phyloP scores from a whole-genome alignment of 1,284 basidiomycete genomes.

The Fomitiporia mediterranea region DNA sequence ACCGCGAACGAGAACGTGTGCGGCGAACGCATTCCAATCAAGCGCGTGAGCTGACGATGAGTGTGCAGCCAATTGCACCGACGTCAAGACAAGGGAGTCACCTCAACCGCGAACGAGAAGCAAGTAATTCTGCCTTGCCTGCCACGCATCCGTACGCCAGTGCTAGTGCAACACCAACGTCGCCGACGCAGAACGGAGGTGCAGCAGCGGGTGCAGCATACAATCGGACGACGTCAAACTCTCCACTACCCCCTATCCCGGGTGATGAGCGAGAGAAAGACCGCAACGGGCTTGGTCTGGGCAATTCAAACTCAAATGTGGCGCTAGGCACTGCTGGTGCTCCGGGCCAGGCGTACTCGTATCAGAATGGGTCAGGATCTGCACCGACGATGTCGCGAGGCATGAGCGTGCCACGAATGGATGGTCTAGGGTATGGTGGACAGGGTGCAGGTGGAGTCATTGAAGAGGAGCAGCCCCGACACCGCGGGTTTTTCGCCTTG shows the following conservation, averaged over 20 bases:
- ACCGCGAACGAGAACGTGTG: slow-evolving; percentile 39
- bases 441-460: slow-evolving; percentile 4
- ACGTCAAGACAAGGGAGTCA: slow-evolving; percentile 62
- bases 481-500: slow-evolving; percentile 12
- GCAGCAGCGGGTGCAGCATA: slow-evolving; percentile 2
- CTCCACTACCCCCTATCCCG: slow-evolving; percentile 18
- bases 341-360: slow-evolving; percentile 5
- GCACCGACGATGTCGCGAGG: slow-evolving; percentile 17
- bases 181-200: slow-evolving; percentile 3
- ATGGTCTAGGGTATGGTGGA: slow-evolving; percentile 15
- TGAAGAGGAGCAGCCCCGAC: slow-evolving; percentile 10
- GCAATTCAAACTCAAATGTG: slow-evolving; percentile 14
- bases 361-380: slow-evolving; percentile 6
- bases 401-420: slow-evolving; percentile 15
- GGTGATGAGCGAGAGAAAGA: slow-evolving; percentile 9
- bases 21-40: slow-evolving; percentile 30
- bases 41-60: slow-evolving; percentile 43
- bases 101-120: background rate
- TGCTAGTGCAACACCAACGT: slow-evolving; percentile 15
- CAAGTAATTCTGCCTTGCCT: background rate
- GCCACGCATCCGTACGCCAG: slow-evolving; percentile 21
- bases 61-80: slow-evolving; percentile 59
- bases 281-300: slow-evolving; percentile 8
- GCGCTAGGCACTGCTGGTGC: slow-evolving; percentile 10
- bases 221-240: slow-evolving; percentile 17